Conservation (phyloP, 2,329 filamentous ascomycete genomes). For the Ceratocystis papillata region DNA sequence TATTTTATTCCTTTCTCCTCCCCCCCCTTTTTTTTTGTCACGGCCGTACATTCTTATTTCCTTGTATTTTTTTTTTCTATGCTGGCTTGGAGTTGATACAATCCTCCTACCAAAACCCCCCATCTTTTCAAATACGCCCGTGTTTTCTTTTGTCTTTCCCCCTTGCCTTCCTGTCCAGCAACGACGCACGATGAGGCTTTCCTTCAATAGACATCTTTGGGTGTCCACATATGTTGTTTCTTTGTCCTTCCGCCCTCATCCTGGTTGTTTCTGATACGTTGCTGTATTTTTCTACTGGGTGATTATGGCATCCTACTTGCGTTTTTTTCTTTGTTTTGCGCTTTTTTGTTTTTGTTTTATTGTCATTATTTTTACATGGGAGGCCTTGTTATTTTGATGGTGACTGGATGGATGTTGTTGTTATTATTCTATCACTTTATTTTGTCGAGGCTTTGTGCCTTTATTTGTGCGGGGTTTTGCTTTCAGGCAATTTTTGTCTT, state of each 20-base stretch:
- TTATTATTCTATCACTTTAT: neutral
- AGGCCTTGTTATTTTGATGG: neutral
- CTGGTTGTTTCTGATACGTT: neutral
- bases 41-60: constrained; percentile 14
- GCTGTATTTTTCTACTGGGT: neutral
- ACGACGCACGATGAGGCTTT: neutral
- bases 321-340: neutral
- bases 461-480: neutral
- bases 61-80: constrained; percentile 10
- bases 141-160: neutral
- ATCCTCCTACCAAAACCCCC: neutral
- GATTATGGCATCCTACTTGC: neutral
- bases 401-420: neutral
- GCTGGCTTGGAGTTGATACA: constrained; percentile 7
- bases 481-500: neutral
- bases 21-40: constrained; percentile 3
- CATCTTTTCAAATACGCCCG: neutral
- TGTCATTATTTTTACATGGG: neutral
- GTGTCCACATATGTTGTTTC: neutral
- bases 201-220: neutral
- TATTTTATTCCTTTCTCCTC: constrained; percentile 15
- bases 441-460: neutral
- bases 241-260: neutral
- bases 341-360: neutral
- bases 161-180: neutral